These are phyloP conservation scores for Gypsophila paniculata DNA, from an alignment of 179 eudicot species.

Conservation along the genomic window DNA sequence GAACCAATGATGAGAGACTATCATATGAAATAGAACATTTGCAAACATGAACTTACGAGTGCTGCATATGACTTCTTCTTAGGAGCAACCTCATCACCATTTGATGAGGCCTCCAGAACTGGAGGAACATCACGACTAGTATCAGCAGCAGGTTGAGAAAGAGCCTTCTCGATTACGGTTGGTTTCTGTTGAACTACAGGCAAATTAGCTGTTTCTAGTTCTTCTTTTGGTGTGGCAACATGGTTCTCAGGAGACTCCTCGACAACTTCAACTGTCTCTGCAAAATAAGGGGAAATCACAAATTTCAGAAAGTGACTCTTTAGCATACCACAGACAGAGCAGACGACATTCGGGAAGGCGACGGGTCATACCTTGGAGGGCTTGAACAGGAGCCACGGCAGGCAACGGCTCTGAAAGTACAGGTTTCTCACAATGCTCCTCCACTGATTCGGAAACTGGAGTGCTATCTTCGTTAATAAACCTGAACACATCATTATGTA, in stretches of 20 bases:
- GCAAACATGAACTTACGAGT: conserved; percentile 44
- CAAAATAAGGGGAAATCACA: conserved; percentile 2
- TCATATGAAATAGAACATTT: background rate
- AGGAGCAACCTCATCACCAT: conserved; percentile 49
- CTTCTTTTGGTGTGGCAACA: conserved; percentile 12
- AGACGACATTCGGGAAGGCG: background rate
- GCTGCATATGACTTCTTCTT: conserved; percentile 73
- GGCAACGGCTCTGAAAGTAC: conserved; percentile 8
- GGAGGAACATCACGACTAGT: conserved; percentile 10
- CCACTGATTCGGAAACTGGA: conserved; percentile 17
- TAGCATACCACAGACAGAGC: background rate
- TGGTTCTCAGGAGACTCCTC: conserved; percentile 12
- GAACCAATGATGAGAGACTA: background rate
- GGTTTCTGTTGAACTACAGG: conserved; percentile 19
- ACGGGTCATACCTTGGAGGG: conserved; percentile 33
- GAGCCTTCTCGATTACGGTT: conserved; percentile 16
- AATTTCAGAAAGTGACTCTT: background rate
- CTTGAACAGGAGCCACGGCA: conserved; percentile 28
- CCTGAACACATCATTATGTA: conserved; percentile 47
- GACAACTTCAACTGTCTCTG: conserved; percentile 26
- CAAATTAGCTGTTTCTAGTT: conserved; percentile 7
- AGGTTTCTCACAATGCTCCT: conserved; percentile 21
- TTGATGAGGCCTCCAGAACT: conserved; percentile 33
- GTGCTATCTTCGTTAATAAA: conserved; percentile 31
- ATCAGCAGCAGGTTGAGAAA: conserved; percentile 24